Evolutionary conservation across 2,329 filamentous ascomycete species (phyloP).

Genomic region (Penicillium sp.): DNA sequence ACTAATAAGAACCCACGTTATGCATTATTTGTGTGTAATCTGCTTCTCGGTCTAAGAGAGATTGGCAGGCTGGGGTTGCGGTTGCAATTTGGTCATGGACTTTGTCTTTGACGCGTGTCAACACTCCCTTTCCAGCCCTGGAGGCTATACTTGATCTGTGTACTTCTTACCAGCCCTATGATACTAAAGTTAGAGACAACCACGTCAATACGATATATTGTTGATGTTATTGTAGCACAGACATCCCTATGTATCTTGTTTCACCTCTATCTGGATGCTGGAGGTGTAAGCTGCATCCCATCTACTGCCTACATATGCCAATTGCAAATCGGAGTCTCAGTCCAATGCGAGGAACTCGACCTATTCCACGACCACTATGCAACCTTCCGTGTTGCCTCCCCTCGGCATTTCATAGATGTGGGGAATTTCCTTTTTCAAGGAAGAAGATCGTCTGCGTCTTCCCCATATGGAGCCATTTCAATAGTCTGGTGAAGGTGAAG

Average conservation of each 20-base stretch:
- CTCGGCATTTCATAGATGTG: background rate
- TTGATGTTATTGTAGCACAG: background rate
- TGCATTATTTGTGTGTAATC: background rate
- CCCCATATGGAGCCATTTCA: slow-evolving; percentile 13
- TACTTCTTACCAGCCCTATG: background rate
- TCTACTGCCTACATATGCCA: background rate
- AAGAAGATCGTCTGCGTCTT: slow-evolving; percentile 4
- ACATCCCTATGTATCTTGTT: background rate
- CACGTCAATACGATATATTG: background rate
- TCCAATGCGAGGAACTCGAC: background rate
- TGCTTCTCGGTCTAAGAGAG: background rate
- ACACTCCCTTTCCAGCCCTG: background rate
- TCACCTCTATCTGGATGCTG: background rate
- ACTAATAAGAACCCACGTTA: background rate
- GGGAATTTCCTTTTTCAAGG: background rate
- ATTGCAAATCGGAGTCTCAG: background rate
- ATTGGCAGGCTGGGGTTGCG: background rate
- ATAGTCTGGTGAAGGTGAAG: slow-evolving; percentile 14
- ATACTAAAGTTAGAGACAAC: background rate
- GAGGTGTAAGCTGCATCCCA: background rate
- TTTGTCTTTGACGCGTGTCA: background rate
- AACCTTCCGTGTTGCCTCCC: slow-evolving; percentile 5
- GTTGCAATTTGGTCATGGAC: slow-evolving; percentile 2
- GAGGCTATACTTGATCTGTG: background rate
- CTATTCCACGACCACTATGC: background rate